A percentile compares a stretch with the other conserved stretches of the same genome.
phyloP scores from a whole-genome alignment of 768 basidiomycete species.

The Chalciporus piperatus region DNA sequence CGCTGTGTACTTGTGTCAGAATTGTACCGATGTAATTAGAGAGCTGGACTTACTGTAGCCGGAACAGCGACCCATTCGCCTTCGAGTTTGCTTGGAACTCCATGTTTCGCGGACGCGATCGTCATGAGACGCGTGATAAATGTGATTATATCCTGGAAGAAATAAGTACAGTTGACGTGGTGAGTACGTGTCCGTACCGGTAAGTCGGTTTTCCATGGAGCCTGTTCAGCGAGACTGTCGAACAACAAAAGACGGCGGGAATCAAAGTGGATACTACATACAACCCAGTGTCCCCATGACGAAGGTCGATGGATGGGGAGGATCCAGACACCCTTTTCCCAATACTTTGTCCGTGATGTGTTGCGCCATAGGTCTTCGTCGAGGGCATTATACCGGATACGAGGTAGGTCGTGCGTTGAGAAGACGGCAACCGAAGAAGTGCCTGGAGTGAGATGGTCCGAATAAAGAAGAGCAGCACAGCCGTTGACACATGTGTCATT shows the following conservation, averaged over 20 bases:
- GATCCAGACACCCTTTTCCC: conserved; percentile 32
- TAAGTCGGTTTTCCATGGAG: neutral
- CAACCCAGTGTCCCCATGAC: conserved; percentile 1
- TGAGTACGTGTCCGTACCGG: neutral
- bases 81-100: neutral
- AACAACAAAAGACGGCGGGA: neutral
- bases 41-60: neutral
- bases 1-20: neutral
- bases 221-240: neutral
- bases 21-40: too few species aligned
- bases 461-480: conserved; percentile 6
- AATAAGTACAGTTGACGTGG: neutral
- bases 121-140: neutral
- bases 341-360: conserved; percentile 19
- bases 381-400: neutral
- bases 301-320: conserved; percentile 1
- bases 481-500: conserved; percentile 14
- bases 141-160: neutral
- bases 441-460: neutral
- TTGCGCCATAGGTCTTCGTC: conserved; percentile 25
- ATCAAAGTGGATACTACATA: neutral
- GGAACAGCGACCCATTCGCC: neutral
- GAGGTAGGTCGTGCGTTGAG: conserved; percentile 6
- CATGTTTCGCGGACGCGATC: neutral
- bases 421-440: conserved; percentile 3